Percentiles rank a stretch among this genome's conserved stretches.
Evolutionary conservation across 495 filamentous ascomycete genomes (phyloP).

Genomic region (Penicillium alfredii): DNA sequence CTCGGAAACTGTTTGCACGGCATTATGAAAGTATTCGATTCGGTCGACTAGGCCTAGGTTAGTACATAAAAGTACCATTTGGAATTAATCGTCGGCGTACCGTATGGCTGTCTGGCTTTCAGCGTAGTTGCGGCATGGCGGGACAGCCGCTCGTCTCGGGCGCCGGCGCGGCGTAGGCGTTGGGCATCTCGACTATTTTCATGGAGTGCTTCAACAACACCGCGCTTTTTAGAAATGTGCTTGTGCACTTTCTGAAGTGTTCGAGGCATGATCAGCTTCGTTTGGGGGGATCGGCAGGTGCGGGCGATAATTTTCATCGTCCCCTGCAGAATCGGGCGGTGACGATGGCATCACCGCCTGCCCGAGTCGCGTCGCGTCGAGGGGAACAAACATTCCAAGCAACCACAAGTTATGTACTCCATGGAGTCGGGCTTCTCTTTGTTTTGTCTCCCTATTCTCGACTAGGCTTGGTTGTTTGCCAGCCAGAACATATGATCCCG

Average conservation of each 20-base stretch:
- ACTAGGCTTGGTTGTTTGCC: constrained; percentile 3
- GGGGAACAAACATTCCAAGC: constrained; percentile 25
- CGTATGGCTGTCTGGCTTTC: constrained; percentile 61
- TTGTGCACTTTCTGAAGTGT: constrained; percentile 75
- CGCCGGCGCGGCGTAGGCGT: constrained; percentile 64
- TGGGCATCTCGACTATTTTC: constrained; percentile 76
- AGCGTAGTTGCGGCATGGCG: constrained; percentile 54
- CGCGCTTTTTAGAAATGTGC: constrained; percentile 71
- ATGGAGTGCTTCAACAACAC: constrained; percentile 62
- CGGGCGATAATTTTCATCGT: constrained; percentile 20
- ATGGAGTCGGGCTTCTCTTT: constrained; percentile 5
- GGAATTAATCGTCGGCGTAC: constrained; percentile 29
- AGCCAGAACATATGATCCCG: constrained; percentile 14
- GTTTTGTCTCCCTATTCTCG: not conserved
- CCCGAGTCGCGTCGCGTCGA: constrained; percentile 21
- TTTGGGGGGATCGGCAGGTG: not conserved
- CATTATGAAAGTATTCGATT: constrained; percentile 64
- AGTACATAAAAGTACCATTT: constrained; percentile 3
- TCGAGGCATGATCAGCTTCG: constrained; percentile 63
- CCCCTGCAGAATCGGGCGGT: constrained; percentile 23
- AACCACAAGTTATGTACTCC: constrained; percentile 23
- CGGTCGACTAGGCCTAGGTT: constrained; percentile 53
- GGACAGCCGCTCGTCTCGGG: constrained; percentile 70
- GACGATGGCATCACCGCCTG: constrained; percentile 17
- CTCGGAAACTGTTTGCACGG: constrained; percentile 46